phyloP scores from a whole-genome alignment of 768 basidiomycete genomes.

The Boletus bicolor region DNA sequence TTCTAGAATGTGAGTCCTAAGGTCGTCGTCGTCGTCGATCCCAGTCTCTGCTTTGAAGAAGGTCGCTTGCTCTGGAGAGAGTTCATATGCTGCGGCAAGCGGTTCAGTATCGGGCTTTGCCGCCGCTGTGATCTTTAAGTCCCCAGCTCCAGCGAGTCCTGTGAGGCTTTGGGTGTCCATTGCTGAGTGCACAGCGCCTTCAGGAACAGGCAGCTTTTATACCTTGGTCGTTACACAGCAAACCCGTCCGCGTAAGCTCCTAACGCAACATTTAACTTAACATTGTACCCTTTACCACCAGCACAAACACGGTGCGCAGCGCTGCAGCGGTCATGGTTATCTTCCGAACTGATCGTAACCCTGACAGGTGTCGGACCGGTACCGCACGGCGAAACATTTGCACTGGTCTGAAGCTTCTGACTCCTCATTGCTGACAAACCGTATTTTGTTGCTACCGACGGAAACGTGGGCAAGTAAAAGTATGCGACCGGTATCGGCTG shows the following conservation, averaged over 20 bases:
- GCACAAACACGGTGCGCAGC: neutral
- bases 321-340: neutral
- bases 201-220: neutral
- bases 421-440: too few species aligned
- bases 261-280: neutral
- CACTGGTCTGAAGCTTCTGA: too few species aligned
- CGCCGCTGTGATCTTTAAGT: neutral
- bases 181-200: too few species aligned
- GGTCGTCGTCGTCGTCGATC: conserved; percentile 25
- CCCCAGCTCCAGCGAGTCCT: conserved; percentile 5
- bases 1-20: conserved; percentile 30
- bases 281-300: too few species aligned
- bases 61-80: conserved; percentile 16
- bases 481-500: neutral
- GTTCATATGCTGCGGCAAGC: neutral
- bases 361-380: too few species aligned
- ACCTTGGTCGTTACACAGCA: neutral
- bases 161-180: conserved; percentile 2
- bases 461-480: neutral
- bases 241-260: neutral
- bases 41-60: conserved; percentile 32
- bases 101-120: neutral
- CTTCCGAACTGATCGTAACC: too few species aligned
- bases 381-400: too few species aligned
- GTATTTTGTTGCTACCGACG: too few species aligned